These are phyloP conservation scores for Dactylella cylindrospora DNA, from an alignment of 2,329 filamentous ascomycete species.

Conservation along the genomic window DNA sequence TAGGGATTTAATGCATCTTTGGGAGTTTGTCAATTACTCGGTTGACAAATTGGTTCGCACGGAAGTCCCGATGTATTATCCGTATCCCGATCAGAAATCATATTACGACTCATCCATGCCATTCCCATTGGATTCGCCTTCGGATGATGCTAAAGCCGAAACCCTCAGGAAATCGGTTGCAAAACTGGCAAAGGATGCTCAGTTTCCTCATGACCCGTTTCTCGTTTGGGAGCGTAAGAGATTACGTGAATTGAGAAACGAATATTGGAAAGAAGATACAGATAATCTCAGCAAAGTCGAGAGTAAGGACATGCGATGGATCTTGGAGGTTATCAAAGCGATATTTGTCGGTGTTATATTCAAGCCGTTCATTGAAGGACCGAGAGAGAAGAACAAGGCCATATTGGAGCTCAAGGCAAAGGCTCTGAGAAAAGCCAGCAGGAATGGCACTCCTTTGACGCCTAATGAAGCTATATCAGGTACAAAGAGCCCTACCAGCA, in stretches of 20 bases:
- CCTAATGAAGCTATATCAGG: too few relatives aligned
- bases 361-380: slow-evolving; percentile 34
- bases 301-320: slow-evolving; percentile 43
- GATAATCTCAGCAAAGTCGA: slow-evolving; percentile 42
- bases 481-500: too few relatives aligned
- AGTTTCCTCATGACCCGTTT: slow-evolving; percentile 38
- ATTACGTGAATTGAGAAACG: slow-evolving; percentile 33
- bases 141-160: slow-evolving; percentile 27
- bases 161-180: slow-evolving; percentile 16
- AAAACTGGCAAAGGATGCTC: slow-evolving; percentile 27
- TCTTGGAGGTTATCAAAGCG: slow-evolving; percentile 41
- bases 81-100: slow-evolving; percentile 18
- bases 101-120: slow-evolving; percentile 31
- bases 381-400: slow-evolving; percentile 40
- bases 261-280: slow-evolving; percentile 44
- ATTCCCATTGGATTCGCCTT: slow-evolving; percentile 24
- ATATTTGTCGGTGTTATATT: slow-evolving; percentile 37
- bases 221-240: slow-evolving; percentile 37
- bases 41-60: slow-evolving; percentile 29
- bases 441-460: slow-evolving; percentile 25
- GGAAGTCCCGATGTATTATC: slow-evolving; percentile 41
- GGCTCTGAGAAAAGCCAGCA: slow-evolving; percentile 35
- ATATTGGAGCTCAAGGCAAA: slow-evolving; percentile 43
- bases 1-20: slow-evolving; percentile 42
- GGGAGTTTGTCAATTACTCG: slow-evolving; percentile 43